These are phyloP conservation scores for Aegilops umbellulata DNA, from an alignment of 176 grass and related monocot species.

Conservation along the genomic window DNA sequence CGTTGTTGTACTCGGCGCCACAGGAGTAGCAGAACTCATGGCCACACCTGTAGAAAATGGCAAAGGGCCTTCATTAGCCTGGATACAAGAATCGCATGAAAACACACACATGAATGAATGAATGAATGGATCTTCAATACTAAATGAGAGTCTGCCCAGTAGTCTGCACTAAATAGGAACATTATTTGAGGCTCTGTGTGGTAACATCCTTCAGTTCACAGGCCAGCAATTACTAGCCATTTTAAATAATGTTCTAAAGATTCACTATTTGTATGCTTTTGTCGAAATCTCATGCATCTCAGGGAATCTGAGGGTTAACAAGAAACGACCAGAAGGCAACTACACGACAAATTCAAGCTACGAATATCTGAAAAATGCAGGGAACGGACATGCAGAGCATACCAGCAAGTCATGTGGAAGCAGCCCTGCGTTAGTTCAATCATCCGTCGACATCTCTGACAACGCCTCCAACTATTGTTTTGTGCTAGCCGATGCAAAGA, in stretches of 20 bases:
- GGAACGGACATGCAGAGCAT: conserved; percentile 21
- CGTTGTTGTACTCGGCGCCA: conserved; percentile 64
- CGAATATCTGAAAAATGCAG: background rate
- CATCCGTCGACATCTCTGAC: conserved; percentile 69
- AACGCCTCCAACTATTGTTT: conserved; percentile 69
- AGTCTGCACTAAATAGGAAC: background rate
- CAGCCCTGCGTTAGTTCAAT: conserved; percentile 70
- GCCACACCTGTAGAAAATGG: conserved; percentile 70
- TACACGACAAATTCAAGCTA: background rate
- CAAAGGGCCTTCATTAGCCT: conserved; percentile 1
- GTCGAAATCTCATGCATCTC: background rate
- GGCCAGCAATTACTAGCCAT: background rate
- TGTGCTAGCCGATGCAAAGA: conserved; percentile 59
- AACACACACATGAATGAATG: background rate
- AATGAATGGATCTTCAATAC: background rate
- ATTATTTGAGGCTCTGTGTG: background rate
- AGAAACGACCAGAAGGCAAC: background rate
- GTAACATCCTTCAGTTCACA: background rate
- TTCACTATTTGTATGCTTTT: background rate
- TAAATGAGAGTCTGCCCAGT: background rate
- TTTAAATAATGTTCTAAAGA: background rate
- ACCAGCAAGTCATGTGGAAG: conserved; percentile 91
- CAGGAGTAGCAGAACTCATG: conserved; percentile 98
- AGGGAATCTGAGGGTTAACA: background rate
- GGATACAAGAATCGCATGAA: background rate